Conservation (phyloP, 345 rosid genomes). For the Linum tenue region DNA sequence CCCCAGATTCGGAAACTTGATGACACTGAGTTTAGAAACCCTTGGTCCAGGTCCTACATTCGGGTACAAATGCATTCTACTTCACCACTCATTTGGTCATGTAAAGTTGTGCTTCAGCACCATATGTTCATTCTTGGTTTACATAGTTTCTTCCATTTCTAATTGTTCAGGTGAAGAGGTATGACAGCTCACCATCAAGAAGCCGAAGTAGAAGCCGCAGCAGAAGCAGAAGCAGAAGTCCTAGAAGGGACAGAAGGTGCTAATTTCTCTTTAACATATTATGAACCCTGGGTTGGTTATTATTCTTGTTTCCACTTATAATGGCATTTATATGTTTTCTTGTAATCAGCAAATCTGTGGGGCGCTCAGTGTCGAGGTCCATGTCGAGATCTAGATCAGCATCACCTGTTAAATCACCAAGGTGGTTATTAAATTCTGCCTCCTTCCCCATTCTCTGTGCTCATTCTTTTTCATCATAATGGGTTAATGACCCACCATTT, state of each 20-base stretch:
- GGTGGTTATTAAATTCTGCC: conserved; percentile 22
- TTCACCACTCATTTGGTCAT: not conserved
- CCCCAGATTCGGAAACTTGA: conserved; percentile 60
- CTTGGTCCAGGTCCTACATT: conserved; percentile 74
- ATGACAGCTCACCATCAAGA: conserved; percentile 54
- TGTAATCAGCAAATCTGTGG: conserved; percentile 45
- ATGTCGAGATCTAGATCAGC: conserved; percentile 63
- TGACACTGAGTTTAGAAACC: conserved; percentile 79
- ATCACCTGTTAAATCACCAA: conserved; percentile 50
- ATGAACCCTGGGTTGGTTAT: not conserved
- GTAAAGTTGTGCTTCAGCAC: not conserved
- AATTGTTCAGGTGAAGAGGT: conserved; percentile 51
- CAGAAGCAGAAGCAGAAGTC: conserved; percentile 51
- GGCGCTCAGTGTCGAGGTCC: conserved; percentile 46
- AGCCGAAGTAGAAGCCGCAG: conserved; percentile 56
- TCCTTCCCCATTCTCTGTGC: not conserved
- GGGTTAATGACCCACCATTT: not conserved
- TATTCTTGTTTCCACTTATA: not conserved
- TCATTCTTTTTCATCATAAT: not conserved
- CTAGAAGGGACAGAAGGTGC: conserved; percentile 50
- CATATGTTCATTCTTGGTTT: not conserved
- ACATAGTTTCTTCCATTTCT: not conserved
- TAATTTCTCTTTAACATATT: not conserved
- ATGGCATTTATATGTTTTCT: not conserved
- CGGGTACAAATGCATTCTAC: conserved; percentile 30